phyloP scores from a whole-genome alignment of 805 yeast species.

The Maudiozyma pseudohumilis region DNA sequence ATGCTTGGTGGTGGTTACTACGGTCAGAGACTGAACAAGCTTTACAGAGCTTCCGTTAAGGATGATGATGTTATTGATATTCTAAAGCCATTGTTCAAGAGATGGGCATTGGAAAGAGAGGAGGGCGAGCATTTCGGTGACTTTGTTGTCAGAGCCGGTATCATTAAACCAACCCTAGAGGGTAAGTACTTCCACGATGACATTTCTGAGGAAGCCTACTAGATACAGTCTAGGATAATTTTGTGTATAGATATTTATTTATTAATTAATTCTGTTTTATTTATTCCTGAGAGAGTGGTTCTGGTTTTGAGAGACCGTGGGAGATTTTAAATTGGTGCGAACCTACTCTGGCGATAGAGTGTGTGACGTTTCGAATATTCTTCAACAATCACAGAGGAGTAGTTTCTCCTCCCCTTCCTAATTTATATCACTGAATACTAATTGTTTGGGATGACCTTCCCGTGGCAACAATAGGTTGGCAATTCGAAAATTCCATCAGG shows the following conservation, averaged over 20 bases:
- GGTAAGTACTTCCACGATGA: conserved; percentile 95
- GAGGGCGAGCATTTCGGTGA: conserved; percentile 96
- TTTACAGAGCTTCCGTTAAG: conserved; percentile 76
- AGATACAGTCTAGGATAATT: conserved; percentile 4
- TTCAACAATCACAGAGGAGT: too few species aligned
- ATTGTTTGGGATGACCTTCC: too few species aligned
- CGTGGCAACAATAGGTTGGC: too few species aligned
- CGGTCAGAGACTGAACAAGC: conserved; percentile 86
- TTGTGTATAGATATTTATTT: conserved; percentile 3
- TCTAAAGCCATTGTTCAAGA: conserved; percentile 78
- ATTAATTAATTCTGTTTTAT: conserved; percentile 3
- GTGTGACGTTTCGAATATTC: too few species aligned
- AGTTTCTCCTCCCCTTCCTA: too few species aligned
- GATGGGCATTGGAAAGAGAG: conserved; percentile 85
- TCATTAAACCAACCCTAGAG: conserved; percentile 78
- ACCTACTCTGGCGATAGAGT: too few species aligned
- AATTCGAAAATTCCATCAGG: too few species aligned
- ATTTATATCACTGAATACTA: too few species aligned
- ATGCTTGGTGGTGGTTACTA: conserved; percentile 94
- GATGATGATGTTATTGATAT: conserved; percentile 78
- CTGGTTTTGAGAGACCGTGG: too few species aligned
- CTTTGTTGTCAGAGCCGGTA: conserved; percentile 77
- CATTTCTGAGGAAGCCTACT: conserved; percentile 62
- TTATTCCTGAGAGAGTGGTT: not conserved
- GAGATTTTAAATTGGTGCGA: too few species aligned